A percentile compares a stretch with the other conserved stretches of the same genome.
These are phyloP conservation scores for Orbilia brochopaga DNA, from an alignment of 2,329 filamentous ascomycete species.

Conservation along the genomic window DNA sequence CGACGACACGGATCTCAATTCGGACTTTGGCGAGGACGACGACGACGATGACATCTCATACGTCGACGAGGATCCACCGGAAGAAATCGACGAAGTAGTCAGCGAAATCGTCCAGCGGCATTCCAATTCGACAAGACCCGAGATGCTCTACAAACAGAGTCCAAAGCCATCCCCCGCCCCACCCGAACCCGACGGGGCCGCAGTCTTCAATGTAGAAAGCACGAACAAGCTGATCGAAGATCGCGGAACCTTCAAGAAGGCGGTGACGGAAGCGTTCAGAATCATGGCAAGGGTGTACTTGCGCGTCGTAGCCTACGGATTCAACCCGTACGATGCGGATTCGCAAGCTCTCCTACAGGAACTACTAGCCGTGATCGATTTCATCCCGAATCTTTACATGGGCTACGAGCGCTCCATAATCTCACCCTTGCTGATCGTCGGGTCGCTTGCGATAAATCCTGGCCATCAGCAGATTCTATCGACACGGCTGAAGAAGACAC, in stretches of 20 bases:
- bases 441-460: slow-evolving; percentile 28
- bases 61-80: slow-evolving; percentile 35
- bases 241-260: slow-evolving; percentile 38
- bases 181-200: slow-evolving; percentile 20
- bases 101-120: slow-evolving; percentile 37
- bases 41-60: slow-evolving; percentile 30
- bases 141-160: neutral
- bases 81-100: slow-evolving; percentile 39
- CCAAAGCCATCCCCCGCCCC: slow-evolving; percentile 5
- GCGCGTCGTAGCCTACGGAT: slow-evolving; percentile 38
- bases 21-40: slow-evolving; percentile 18
- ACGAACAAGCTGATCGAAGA: slow-evolving; percentile 45
- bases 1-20: slow-evolving; percentile 29
- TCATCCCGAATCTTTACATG: slow-evolving; percentile 41
- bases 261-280: slow-evolving; percentile 46
- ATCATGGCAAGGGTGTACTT: slow-evolving; percentile 45
- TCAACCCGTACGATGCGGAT: slow-evolving; percentile 28
- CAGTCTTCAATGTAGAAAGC: slow-evolving; percentile 34
- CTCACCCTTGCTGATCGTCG: slow-evolving; percentile 44
- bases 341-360: slow-evolving; percentile 28
- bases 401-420: slow-evolving; percentile 50
- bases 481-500: slow-evolving; percentile 34
- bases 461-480: slow-evolving; percentile 31
- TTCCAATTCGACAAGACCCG: slow-evolving; percentile 21
- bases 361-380: slow-evolving; percentile 39